phyloP scores from a whole-genome alignment of 805 yeast genomes.

The Ogataea wickerhamii region DNA sequence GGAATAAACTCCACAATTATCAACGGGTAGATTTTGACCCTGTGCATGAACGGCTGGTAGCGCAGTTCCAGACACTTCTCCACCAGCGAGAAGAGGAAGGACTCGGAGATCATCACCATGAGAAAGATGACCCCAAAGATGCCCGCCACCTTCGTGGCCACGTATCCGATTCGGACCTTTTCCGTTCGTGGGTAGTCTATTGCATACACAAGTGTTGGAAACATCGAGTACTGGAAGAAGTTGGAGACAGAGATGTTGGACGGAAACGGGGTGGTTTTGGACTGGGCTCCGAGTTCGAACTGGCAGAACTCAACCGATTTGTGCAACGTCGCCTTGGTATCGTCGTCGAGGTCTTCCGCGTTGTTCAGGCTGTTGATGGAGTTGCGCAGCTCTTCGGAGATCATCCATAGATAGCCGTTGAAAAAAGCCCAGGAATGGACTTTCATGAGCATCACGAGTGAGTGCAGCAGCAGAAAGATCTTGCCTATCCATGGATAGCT shows the following conservation, averaged over 20 bases:
- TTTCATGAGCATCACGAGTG: constrained; percentile 87
- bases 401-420: constrained; percentile 83
- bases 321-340: constrained; percentile 33
- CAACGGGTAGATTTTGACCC: constrained; percentile 48
- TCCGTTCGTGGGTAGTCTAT: constrained; percentile 77
- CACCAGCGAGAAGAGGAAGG: constrained; percentile 70
- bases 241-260: constrained; percentile 58
- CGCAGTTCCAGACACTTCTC: constrained; percentile 54
- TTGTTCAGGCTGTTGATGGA: constrained; percentile 44
- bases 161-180: constrained; percentile 63
- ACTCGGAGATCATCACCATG: constrained; percentile 79
- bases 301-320: constrained; percentile 64
- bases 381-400: constrained; percentile 49
- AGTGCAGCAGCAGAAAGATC: constrained; percentile 79
- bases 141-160: constrained; percentile 67
- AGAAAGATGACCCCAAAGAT: constrained; percentile 82
- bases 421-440: constrained; percentile 91
- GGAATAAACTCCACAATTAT: constrained; percentile 73
- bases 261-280: constrained; percentile 57
- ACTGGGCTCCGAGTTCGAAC: constrained; percentile 64
- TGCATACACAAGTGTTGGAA: constrained; percentile 84
- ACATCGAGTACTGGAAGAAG: constrained; percentile 78
- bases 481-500: constrained; percentile 86
- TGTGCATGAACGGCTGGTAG: constrained; percentile 41
- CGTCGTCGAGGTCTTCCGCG: constrained; percentile 27